Base-by-base conservation (phyloP, 768 basidiomycete genomes). In the Amanita jacksonii region DNA sequence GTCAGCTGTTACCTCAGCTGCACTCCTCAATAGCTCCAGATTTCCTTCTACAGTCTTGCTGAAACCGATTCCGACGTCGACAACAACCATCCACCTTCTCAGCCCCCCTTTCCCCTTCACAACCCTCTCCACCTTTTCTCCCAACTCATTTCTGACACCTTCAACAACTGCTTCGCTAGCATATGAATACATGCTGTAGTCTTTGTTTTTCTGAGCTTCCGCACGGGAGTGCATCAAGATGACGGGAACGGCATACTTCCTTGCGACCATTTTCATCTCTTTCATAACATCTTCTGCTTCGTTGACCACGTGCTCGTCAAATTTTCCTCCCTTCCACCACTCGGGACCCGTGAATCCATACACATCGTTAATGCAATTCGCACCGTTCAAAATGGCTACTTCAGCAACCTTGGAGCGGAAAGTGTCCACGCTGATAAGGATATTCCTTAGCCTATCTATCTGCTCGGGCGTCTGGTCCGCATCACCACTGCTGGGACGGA, bases 191-290 rank as follows among this genome's bases (percentile, higher is more conserved):
- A 42, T 52, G 12, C 52, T 54, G 52, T 81, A 81, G 49, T 80
- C 70, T 64, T 87, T 87, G 67, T 91, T 74, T 49, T 67, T 52
- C 12, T 81, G 78, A 0, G 88, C 86, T 45, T 87, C 85, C 0
- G 89, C 92, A 3, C 92, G 70, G 0, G 89, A 91, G 60, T 99
- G 94, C 94, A 98, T 98, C 46, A 98, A 61, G 8, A 98, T 66
- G 38, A 92, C 81, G 0, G 92, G 93, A 0, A 85, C 84, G 4
- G 73, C 74, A 34, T 79, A 64, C 23, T 73, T 65, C 27, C 79
- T 70, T 22, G 82, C 80, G 19, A 80, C 58, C n/a, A 56, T 47
- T 42, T 82, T 77, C 86, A 94, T 86, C 42, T 69, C 62, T 8
- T 51, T 49, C 51, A 79, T 70, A 44, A 69, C 70, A 25, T 62